phyloP scores from a whole-genome alignment of 352 stramenopile species.

The Globisporangium barbulae region DNA sequence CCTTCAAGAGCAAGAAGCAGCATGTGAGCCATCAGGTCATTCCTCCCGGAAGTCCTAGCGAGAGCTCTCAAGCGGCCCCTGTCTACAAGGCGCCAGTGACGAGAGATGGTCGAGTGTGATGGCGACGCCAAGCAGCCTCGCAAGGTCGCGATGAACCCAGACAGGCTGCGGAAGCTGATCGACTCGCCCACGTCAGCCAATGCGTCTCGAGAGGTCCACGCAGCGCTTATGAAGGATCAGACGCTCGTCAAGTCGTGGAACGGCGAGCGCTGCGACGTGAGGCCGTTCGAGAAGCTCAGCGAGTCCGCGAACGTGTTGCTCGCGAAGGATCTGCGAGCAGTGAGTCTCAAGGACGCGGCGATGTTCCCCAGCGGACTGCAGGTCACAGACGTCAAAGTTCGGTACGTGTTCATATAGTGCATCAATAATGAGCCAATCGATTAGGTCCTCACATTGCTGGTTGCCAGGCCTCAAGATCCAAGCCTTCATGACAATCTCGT shows the following conservation, averaged over 20 bases:
- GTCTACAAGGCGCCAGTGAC: not conserved
- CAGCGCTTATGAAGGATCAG: constrained; percentile 36
- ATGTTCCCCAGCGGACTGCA: constrained; percentile 20
- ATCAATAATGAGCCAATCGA: not conserved
- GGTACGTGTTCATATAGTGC: constrained; percentile 1
- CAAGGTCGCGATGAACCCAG: constrained; percentile 47
- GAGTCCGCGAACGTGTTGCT: constrained; percentile 30
- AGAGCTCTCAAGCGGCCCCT: not conserved
- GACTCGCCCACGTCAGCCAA: constrained; percentile 49
- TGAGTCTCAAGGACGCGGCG: constrained; percentile 16
- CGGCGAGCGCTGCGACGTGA: constrained; percentile 49
- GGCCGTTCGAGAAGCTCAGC: constrained; percentile 43
- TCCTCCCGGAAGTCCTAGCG: not conserved
- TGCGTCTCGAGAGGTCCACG: constrained; percentile 27
- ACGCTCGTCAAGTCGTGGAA: constrained; percentile 53
- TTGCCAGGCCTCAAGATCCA: constrained; percentile 9
- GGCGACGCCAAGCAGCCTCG: constrained; percentile 20
- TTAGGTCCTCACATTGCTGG: not conserved
- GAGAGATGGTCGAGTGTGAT: constrained; percentile 13
- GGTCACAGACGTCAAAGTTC: constrained; percentile 14
- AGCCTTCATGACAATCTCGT: constrained; percentile 7
- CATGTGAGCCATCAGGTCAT: not conserved
- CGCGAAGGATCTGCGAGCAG: constrained; percentile 32
- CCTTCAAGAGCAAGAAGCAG: not conserved
- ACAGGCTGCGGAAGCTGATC: constrained; percentile 58